Evolutionary conservation across 2,329 filamentous ascomycete genomes (phyloP).

Genomic region (Hypoxylon sp.): DNA sequence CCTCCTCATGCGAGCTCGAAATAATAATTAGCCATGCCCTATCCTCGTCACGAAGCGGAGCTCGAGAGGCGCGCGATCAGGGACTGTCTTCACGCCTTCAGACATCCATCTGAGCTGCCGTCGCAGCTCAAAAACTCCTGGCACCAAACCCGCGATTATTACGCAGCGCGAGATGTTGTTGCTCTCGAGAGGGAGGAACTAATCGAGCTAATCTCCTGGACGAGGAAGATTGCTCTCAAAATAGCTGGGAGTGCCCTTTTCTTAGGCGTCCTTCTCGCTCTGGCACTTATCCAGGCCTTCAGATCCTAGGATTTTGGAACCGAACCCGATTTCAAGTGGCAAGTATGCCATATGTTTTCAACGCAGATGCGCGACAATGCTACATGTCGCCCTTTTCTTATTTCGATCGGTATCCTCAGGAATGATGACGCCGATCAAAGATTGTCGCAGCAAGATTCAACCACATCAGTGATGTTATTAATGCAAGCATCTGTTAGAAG

Average conservation of each 20-base stretch:
- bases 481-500: neutral
- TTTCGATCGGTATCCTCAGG: neutral
- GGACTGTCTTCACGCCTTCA: slow-evolving; percentile 7
- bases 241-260: slow-evolving; percentile 18
- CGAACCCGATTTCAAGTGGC: neutral
- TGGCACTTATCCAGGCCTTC: neutral
- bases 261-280: slow-evolving; percentile 11
- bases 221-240: slow-evolving; percentile 11
- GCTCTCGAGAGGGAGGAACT: slow-evolving; percentile 19
- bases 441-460: neutral
- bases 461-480: neutral
- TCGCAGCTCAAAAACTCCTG: neutral
- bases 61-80: slow-evolving; percentile 8
- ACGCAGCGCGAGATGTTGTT: slow-evolving; percentile 23
- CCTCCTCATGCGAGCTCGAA: neutral
- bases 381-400: neutral
- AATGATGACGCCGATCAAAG: neutral
- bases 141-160: slow-evolving; percentile 20
- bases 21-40: slow-evolving; percentile 12
- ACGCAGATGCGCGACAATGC: neutral
- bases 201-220: slow-evolving; percentile 16
- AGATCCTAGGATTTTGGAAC: neutral
- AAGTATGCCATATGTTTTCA: neutral
- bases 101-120: slow-evolving; percentile 14
- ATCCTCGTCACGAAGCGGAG: slow-evolving; percentile 22